Base-by-base conservation (phyloP, 2,329 filamentous ascomycete genomes). In the Pseudodiploospora longispora region DNA sequence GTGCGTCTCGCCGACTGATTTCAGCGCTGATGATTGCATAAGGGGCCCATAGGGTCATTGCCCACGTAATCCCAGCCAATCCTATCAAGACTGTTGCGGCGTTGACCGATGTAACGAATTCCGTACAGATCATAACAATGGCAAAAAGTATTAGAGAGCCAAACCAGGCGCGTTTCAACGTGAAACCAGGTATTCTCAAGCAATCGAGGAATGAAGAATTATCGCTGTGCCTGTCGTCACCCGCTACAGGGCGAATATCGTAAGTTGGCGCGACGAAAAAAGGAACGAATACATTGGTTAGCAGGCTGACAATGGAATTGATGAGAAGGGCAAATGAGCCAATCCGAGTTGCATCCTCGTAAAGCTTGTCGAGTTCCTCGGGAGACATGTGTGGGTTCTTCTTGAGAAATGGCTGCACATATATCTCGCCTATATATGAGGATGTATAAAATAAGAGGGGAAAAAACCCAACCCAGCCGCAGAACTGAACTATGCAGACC, bases 391-490 rank as follows among this genome's bases (percentile, higher is more conserved):
- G 68, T 0, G 88, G 89, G 53, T 95, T 85, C 41, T 77, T 70
- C 52, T 81, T 74, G 41, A 96, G 82, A 53, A 77, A 85, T 0
- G 88, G 88, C 59, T 95, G 84, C 12, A 88, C 85, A 55, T 95
- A 95, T 45, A 97, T 86, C 59, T 95, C 88, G 49, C 87, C 90
- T 53, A 96, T 85, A 62, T 93, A 97, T 12, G 88, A 94, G 1
- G 89, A 95, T 5, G 88, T 88, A 69, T 97, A 97, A 67, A 95
- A 96, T 3, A 97, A 74, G 62, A 95, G 89, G 1, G 90, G 90
- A 57, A 96, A 97, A 80, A 91, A 96, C 42, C 88, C 91, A 45
- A 96, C 82, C 90, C 90, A 97, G 5, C 88, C 87, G 48, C 83
- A 90, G 54, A 91, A 80, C 60, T 93, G 86, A 0, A 90, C 84